Percentiles rank a stretch among this genome's conserved stretches.
Evolutionary conservation across 345 rosid species (phyloP).

Genomic region (Zanthoxylum bungeanum): DNA sequence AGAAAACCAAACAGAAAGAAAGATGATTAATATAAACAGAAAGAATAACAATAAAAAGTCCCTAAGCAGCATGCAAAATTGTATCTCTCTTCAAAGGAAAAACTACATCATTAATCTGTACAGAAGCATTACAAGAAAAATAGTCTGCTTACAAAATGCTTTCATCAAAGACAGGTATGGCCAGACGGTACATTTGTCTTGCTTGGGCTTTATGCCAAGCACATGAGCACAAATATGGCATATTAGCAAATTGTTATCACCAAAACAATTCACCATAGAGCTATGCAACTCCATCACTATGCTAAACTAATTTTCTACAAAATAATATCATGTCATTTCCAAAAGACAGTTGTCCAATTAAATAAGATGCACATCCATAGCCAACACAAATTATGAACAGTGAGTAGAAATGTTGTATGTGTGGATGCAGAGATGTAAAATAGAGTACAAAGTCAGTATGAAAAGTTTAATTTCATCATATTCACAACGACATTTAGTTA

Average conservation of each 20-base stretch:
- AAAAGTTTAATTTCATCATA: too few species aligned
- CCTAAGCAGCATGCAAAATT: conserved; percentile 9
- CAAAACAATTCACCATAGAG: not conserved
- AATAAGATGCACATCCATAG: not conserved
- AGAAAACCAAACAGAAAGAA: not conserved
- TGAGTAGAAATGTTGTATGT: too few species aligned
- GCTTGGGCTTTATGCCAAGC: not conserved
- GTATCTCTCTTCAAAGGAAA: not conserved
- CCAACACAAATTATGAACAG: too few species aligned
- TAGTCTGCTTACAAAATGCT: not conserved
- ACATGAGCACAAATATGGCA: not conserved
- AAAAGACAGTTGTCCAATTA: not conserved
- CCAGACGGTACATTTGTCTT: not conserved
- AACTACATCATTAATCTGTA: not conserved
- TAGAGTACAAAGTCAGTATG: too few species aligned
- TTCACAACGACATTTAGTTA: too few species aligned
- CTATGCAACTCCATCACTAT: not conserved
- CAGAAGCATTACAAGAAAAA: too few species aligned
- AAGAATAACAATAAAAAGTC: not conserved
- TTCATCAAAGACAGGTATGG: not conserved
- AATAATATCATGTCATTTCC: not conserved
- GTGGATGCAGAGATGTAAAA: too few species aligned
- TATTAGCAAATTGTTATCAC: not conserved
- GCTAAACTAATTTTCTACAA: not conserved
- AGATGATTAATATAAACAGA: too few species aligned